These are phyloP conservation scores for Xylaria sp. DNA, from an alignment of 495 filamentous ascomycete species.

Conservation along the genomic window DNA sequence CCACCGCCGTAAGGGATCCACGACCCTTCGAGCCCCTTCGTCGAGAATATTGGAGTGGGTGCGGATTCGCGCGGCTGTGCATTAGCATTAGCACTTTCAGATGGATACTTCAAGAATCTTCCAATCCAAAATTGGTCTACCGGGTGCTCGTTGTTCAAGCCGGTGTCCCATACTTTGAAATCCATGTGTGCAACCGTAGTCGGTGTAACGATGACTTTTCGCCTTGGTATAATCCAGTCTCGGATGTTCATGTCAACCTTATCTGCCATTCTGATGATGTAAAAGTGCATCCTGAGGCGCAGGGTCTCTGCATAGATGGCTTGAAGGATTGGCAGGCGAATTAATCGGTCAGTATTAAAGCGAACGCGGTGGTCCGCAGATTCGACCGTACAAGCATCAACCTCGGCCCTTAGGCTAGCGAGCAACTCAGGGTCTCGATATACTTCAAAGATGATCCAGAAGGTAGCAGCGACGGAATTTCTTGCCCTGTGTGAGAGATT, in stretches of 20 bases:
- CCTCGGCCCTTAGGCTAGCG: slow-evolving; percentile 29
- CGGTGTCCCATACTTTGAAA: slow-evolving; percentile 35
- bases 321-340: slow-evolving; percentile 40
- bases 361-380: slow-evolving; percentile 29
- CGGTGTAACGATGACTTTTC: slow-evolving; percentile 30
- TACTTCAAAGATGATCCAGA: slow-evolving; percentile 34
- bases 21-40: slow-evolving; percentile 40
- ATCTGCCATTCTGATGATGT: slow-evolving; percentile 35
- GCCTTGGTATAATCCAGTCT: slow-evolving; percentile 35
- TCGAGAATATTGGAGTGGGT: slow-evolving; percentile 34
- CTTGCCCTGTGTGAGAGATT: slow-evolving; percentile 25
- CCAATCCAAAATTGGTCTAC: slow-evolving; percentile 40
- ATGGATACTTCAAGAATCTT: slow-evolving; percentile 37
- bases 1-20: slow-evolving; percentile 49
- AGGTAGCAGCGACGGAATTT: slow-evolving; percentile 31
- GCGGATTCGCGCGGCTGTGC: slow-evolving; percentile 10
- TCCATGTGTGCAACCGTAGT: slow-evolving; percentile 44
- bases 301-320: slow-evolving; percentile 44
- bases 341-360: slow-evolving; percentile 35
- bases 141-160: slow-evolving; percentile 37
- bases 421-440: slow-evolving; percentile 35
- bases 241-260: slow-evolving; percentile 37
- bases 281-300: slow-evolving; percentile 42
- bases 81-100: background rate
- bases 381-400: slow-evolving; percentile 30